Percentiles rank a stretch among this genome's conserved stretches.
These are phyloP conservation scores for Podospora didyma DNA, from an alignment of 495 filamentous ascomycete species.

Conservation along the genomic window DNA sequence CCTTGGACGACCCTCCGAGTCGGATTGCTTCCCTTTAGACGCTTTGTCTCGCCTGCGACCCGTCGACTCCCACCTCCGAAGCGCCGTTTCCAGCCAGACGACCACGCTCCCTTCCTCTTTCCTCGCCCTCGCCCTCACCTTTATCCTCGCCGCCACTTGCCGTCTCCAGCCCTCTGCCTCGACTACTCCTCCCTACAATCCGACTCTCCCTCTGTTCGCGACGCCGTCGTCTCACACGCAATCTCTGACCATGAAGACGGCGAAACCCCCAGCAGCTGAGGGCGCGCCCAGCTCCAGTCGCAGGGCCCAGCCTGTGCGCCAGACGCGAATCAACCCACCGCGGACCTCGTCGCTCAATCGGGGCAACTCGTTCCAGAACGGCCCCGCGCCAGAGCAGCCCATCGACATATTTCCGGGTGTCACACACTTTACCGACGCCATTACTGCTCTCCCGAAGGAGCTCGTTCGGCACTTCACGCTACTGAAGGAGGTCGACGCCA, in stretches of 20 bases:
- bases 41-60: neutral
- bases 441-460: conserved; percentile 89
- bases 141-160: neutral
- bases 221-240: neutral
- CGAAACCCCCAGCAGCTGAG: conserved; percentile 41
- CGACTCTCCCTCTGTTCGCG: neutral
- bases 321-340: conserved; percentile 53
- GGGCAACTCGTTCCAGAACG: conserved; percentile 39
- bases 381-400: conserved; percentile 41
- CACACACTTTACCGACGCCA: conserved; percentile 88
- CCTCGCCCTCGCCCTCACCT: neutral
- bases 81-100: neutral
- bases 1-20: neutral
- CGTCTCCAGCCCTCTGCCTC: neutral
- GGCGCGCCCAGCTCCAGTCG: conserved; percentile 42
- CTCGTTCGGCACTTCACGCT: conserved; percentile 91
- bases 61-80: neutral
- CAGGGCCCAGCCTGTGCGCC: conserved; percentile 56
- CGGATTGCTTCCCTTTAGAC: neutral
- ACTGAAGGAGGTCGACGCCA: conserved; percentile 95
- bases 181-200: neutral
- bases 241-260: conserved; percentile 45
- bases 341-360: conserved; percentile 44
- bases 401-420: conserved; percentile 84
- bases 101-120: too few relatives aligned